Conservation (phyloP, 1,284 basidiomycete species). For the Ganoderma boninense region DNA sequence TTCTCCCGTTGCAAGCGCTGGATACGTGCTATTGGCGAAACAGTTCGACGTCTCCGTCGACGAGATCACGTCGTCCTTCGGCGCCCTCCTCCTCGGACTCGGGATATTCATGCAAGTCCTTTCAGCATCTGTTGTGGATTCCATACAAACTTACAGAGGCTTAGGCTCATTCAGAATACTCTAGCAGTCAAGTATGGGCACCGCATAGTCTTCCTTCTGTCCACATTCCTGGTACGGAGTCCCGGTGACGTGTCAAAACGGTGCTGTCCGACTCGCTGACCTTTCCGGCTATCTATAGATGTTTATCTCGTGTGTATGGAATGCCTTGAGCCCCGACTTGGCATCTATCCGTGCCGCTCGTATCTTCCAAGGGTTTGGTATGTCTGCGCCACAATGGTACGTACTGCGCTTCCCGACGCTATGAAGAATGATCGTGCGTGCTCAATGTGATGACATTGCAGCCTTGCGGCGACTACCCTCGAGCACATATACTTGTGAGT, state of each 20-base stretch:
- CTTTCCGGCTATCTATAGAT: constrained; percentile 39
- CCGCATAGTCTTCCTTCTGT: constrained; percentile 52
- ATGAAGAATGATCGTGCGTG: background rate
- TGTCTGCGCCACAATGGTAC: constrained; percentile 53
- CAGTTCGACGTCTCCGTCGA: constrained; percentile 52
- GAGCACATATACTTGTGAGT: constrained; percentile 52
- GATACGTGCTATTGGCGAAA: constrained; percentile 49
- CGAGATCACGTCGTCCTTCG: constrained; percentile 51
- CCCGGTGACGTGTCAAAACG: background rate
- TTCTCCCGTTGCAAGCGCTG: constrained; percentile 52
- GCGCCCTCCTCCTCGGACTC: constrained; percentile 48
- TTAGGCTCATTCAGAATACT: constrained; percentile 50
- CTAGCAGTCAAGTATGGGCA: constrained; percentile 55
- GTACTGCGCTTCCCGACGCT: background rate
- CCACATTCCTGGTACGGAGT: constrained; percentile 46
- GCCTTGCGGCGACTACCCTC: constrained; percentile 52
- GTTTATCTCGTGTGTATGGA: constrained; percentile 57
- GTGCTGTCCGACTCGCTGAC: background rate
- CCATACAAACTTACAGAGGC: background rate
- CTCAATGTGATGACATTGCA: constrained; percentile 18
- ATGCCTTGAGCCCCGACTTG: constrained; percentile 50
- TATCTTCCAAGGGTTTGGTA: constrained; percentile 55
- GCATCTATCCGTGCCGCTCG: constrained; percentile 51
- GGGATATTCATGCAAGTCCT: constrained; percentile 49
- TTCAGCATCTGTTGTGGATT: background rate